Percentiles rank a stretch among this genome's conserved stretches.
Evolutionary conservation across 1,139 yeast species (phyloP).

Genomic region (Scheffersomyces segobiensis): DNA sequence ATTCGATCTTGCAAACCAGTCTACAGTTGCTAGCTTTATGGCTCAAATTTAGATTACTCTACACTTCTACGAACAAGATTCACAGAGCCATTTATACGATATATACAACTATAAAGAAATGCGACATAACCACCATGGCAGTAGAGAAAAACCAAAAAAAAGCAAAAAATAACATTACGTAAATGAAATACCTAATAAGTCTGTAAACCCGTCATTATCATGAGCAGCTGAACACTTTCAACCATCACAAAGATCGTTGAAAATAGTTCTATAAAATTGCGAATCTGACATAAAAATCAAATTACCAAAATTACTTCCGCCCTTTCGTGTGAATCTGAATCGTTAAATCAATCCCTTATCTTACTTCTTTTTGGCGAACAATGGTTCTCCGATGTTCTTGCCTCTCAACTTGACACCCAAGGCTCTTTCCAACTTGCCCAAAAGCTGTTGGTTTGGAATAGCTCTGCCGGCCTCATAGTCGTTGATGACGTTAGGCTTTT

Average conservation of each 20-base stretch:
- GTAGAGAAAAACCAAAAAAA: not conserved
- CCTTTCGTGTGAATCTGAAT: not conserved
- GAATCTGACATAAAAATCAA: not conserved
- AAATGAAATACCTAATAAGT: not conserved
- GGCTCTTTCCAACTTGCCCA: conserved; percentile 91
- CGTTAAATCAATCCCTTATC: not conserved
- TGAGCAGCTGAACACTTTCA: not conserved
- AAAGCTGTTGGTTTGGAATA: conserved; percentile 90
- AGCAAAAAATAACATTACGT: not conserved
- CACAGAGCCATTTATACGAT: not conserved
- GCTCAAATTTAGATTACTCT: not conserved
- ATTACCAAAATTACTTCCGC: not conserved
- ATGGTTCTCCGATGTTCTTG: conserved; percentile 90
- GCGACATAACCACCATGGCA: not conserved
- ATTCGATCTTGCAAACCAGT: too few species aligned
- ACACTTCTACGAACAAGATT: not conserved
- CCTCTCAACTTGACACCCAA: conserved; percentile 96
- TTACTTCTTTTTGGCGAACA: conserved; percentile 70
- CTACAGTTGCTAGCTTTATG: not conserved
- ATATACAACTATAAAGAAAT: not conserved
- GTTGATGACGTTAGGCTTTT: conserved; percentile 91
- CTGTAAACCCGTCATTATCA: conserved; percentile 1
- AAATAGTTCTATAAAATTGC: not conserved
- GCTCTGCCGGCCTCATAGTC: conserved; percentile 98
- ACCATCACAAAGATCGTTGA: not conserved